Evolutionary conservation across 2,329 filamentous ascomycete species (phyloP).

Genomic region (Ceratocystis harringtonii): DNA sequence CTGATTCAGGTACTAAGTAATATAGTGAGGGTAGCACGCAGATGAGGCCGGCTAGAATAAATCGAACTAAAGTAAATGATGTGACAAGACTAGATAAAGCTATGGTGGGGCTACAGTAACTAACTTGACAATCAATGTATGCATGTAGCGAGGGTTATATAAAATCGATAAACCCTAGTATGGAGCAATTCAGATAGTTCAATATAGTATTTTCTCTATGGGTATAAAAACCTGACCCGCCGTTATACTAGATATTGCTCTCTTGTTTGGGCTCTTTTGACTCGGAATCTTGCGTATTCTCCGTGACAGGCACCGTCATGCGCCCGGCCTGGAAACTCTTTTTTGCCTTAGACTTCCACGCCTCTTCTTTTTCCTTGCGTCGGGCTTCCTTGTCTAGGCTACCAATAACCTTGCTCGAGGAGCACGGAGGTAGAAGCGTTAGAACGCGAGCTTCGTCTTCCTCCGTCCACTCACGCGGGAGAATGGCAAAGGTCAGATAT

Average conservation of each 20-base stretch:
- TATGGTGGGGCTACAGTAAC: conserved; percentile 3
- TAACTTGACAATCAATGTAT: neutral
- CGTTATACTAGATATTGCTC: neutral
- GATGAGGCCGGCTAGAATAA: neutral
- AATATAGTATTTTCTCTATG: neutral
- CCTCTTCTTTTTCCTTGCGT: conserved; percentile 42
- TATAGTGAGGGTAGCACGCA: neutral
- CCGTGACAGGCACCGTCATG: neutral
- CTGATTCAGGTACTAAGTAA: neutral
- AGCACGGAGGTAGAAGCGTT: conserved; percentile 43
- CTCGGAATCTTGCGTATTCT: neutral
- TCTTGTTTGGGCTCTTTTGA: neutral
- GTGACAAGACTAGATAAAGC: neutral
- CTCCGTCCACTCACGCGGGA: conserved; percentile 74
- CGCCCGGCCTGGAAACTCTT: conserved; percentile 20
- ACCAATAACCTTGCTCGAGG: conserved; percentile 38
- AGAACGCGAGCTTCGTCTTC: conserved; percentile 60
- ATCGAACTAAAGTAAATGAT: neutral
- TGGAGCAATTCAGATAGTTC: neutral
- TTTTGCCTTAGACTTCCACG: conserved; percentile 33
- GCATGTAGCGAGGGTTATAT: conserved; percentile 2
- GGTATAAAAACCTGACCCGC: neutral
- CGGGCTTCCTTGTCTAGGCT: conserved; percentile 38
- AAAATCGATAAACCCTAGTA: neutral
- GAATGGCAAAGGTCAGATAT: conserved; percentile 84